Evolutionary conservation across 2,329 filamentous ascomycete species (phyloP), one percentile per base, ranked within the genome.

Genomic region (Aspergillus novofumigatus): DNA sequence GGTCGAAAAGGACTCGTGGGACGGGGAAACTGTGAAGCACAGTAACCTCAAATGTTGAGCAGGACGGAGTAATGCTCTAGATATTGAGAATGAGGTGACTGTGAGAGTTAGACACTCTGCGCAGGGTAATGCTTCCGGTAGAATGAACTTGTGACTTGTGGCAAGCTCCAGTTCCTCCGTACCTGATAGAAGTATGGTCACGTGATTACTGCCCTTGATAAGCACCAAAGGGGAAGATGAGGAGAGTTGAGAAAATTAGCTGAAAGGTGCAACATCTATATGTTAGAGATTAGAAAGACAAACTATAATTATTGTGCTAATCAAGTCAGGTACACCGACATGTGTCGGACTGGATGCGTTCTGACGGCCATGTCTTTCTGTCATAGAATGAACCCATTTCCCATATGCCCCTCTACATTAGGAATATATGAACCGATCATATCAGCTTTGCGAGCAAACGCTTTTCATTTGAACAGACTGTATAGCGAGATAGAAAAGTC

Each of bases 401-500:
- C 23, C 35, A 10, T 17, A 38, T 41, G n/a, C 17, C n/a, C 44
- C 20, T 52, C 21, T 28, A 55, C 52, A 44, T 20, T 20, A 44
- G 26, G 23, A n/a, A 29, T 29, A 29, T 17, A 7, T 3, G 10
- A 23, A 25, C 14, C n/a, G 5, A 29, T 26, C 32, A 44, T 21
- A 35, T 29, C 11, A 45, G 17, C 44, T 23, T 38, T 55, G 23
- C 53, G 51, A 50, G 20, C 21, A 41, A 56, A 56, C 56, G 50
- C 55, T 59, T 60, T 62, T 60, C 53, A 55, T 52, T 50, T 61
- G 38, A 41, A 54, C 51, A 56, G 52, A 59, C 58, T 65, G 65
- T 64, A 66, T 67, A 66, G 59, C 61, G 53, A 61, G 53, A 58
- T 41, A 57, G 41, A 41, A 54, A 53, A 52, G 53, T 52, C 53